Percentiles rank a stretch among this genome's conserved stretches.
Conservation (phyloP, 805 yeast genomes). For the Lachancea kluyveri region DNA sequence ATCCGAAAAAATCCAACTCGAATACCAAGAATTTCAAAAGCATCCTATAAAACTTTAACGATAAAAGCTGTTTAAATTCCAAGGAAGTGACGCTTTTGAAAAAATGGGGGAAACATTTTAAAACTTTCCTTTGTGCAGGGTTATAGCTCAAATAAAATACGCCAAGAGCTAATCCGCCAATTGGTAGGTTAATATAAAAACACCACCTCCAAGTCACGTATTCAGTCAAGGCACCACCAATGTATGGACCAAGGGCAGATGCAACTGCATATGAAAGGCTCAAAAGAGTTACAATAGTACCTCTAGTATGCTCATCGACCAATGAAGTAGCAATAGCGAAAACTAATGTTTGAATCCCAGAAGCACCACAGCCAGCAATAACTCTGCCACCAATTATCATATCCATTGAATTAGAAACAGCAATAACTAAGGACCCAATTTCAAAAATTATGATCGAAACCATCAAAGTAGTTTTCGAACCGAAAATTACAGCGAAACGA, state of each 20-base stretch:
- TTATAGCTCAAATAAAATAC: slow-evolving; percentile 16
- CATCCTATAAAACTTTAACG: slow-evolving; percentile 1
- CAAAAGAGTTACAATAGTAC: slow-evolving; percentile 18
- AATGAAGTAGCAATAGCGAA: slow-evolving; percentile 44
- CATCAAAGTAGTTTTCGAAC: slow-evolving; percentile 46
- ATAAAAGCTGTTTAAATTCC: too few relatives aligned
- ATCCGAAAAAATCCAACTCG: slow-evolving; percentile 19
- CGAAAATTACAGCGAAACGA: slow-evolving; percentile 47
- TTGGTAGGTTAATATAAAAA: slow-evolving; percentile 62
- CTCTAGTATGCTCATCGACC: slow-evolving; percentile 23
- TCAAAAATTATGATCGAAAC: slow-evolving; percentile 49
- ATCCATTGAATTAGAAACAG: slow-evolving; percentile 47
- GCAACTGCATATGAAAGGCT: slow-evolving; percentile 40
- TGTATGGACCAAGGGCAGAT: slow-evolving; percentile 52
- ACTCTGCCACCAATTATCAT: slow-evolving; percentile 68
- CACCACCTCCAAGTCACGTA: slow-evolving; percentile 72
- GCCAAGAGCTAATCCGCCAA: slow-evolving; percentile 42
- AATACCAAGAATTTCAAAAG: slow-evolving; percentile 7
- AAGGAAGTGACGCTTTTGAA: too few relatives aligned
- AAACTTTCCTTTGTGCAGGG: too few relatives aligned
- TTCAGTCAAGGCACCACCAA: slow-evolving; percentile 61
- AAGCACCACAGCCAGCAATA: slow-evolving; percentile 66
- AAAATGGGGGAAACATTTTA: too few relatives aligned
- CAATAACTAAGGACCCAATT: slow-evolving; percentile 56
- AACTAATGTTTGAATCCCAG: slow-evolving; percentile 55